These are phyloP conservation scores for Linderniella brevidens DNA, from an alignment of 257 asterid species.

Conservation along the genomic window DNA sequence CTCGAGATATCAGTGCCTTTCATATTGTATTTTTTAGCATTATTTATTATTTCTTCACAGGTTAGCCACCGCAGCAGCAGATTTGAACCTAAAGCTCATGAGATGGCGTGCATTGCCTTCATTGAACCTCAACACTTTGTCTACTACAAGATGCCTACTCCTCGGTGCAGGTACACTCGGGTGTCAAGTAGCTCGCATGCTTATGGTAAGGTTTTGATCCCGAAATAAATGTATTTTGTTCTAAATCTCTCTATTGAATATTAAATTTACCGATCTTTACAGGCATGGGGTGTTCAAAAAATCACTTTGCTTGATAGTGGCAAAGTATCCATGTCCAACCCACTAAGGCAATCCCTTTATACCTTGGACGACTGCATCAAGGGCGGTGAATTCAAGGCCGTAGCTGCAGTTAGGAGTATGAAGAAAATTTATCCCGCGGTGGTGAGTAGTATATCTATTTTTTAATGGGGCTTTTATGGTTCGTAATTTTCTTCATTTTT, in stretches of 20 bases:
- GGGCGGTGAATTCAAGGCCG: slow-evolving; percentile 85
- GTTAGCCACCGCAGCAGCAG: slow-evolving; percentile 82
- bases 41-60: slow-evolving; percentile 22
- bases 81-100: slow-evolving; percentile 92
- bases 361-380: slow-evolving; percentile 72
- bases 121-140: slow-evolving; percentile 42
- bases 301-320: slow-evolving; percentile 83
- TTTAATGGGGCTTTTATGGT: slow-evolving; percentile 8
- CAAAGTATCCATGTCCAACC: slow-evolving; percentile 90
- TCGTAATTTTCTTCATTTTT: slow-evolving; percentile 1
- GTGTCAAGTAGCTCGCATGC: slow-evolving; percentile 96
- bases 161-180: slow-evolving; percentile 98
- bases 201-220: slow-evolving; percentile 51
- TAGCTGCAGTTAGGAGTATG: slow-evolving; percentile 72
- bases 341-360: slow-evolving; percentile 83
- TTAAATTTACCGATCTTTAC: slow-evolving; percentile 9
- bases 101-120: slow-evolving; percentile 95
- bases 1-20: slow-evolving; percentile 1
- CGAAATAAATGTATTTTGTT: neutral
- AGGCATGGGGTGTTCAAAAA: slow-evolving; percentile 98
- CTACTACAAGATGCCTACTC: slow-evolving; percentile 65
- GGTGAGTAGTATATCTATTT: slow-evolving; percentile 20
- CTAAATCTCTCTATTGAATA: neutral
- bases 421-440: slow-evolving; percentile 77
- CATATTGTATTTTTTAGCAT: slow-evolving; percentile 10